These are phyloP conservation scores for Verticillium isaacii DNA, from an alignment of 2,329 filamentous ascomycete species.

Conservation along the genomic window DNA sequence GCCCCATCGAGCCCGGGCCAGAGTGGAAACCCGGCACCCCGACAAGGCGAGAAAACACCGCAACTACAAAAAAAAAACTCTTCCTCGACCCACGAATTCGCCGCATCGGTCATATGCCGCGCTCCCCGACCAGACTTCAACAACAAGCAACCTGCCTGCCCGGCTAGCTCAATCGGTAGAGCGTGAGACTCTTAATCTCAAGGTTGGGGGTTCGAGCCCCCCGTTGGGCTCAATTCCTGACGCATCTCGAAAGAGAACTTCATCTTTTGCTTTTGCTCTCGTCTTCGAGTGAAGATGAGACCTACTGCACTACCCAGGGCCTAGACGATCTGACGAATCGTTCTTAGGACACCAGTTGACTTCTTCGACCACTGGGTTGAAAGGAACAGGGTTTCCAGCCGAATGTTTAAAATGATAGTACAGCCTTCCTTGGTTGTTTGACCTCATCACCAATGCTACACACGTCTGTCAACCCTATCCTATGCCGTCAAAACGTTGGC, in stretches of 20 bases:
- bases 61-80: neutral
- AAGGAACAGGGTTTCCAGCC: too few species aligned
- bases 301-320: neutral
- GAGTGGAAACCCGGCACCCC: neutral
- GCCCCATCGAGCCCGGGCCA: neutral
- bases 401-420: too few species aligned
- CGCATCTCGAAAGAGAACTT: neutral
- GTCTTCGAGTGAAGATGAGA: neutral
- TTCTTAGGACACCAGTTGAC: too few species aligned
- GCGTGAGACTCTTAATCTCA: slow-evolving; percentile 67
- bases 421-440: neutral
- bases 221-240: slow-evolving; percentile 3
- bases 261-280: neutral
- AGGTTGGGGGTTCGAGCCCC: slow-evolving; percentile 49
- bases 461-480: neutral
- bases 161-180: slow-evolving; percentile 68
- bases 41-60: neutral
- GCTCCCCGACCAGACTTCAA: neutral
- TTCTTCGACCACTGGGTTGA: too few species aligned
- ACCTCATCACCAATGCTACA: neutral
- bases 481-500: neutral
- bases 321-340: too few species aligned
- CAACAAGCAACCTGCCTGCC: slow-evolving; percentile 22
- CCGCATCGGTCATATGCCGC: neutral
- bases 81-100: neutral